Conservation (phyloP, 805 yeast genomes). For the Kodamaea sagamina region DNA sequence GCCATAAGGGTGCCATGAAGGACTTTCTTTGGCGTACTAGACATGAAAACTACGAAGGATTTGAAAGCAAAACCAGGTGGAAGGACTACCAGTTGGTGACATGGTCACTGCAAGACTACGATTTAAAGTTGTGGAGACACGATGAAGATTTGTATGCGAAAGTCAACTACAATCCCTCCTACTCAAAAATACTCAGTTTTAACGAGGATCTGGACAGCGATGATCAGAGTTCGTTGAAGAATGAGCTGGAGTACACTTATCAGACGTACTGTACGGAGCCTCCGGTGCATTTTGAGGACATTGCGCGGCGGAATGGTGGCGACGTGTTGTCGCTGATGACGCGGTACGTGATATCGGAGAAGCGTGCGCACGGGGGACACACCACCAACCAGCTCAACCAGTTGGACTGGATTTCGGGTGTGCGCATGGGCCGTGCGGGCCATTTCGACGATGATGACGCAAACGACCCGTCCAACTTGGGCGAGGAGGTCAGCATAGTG, state of each 20-base stretch:
- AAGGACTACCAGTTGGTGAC: slow-evolving; percentile 89
- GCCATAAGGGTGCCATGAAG: slow-evolving; percentile 81
- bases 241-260: slow-evolving; percentile 23
- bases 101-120: slow-evolving; percentile 85
- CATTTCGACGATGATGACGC: slow-evolving; percentile 29
- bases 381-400: slow-evolving; percentile 57
- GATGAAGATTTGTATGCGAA: slow-evolving; percentile 37
- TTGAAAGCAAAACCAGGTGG: slow-evolving; percentile 56
- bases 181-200: slow-evolving; percentile 27
- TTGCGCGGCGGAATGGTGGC: slow-evolving; percentile 33
- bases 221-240: slow-evolving; percentile 5
- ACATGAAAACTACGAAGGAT: slow-evolving; percentile 44
- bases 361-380: slow-evolving; percentile 28
- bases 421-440: slow-evolving; percentile 64
- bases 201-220: slow-evolving; percentile 20
- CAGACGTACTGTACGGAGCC: slow-evolving; percentile 41
- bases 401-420: slow-evolving; percentile 92
- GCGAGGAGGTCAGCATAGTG: slow-evolving; percentile 87
- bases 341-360: slow-evolving; percentile 36
- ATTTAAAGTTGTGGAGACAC: slow-evolving; percentile 77
- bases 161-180: slow-evolving; percentile 41
- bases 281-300: slow-evolving; percentile 33
- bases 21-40: slow-evolving; percentile 84
- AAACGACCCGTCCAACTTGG: slow-evolving; percentile 60
- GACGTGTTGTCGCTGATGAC: slow-evolving; percentile 41